Evolutionary conservation across 73 alveolate genomes (phyloP).

Genomic region (Paramecium sonneborni): DNA sequence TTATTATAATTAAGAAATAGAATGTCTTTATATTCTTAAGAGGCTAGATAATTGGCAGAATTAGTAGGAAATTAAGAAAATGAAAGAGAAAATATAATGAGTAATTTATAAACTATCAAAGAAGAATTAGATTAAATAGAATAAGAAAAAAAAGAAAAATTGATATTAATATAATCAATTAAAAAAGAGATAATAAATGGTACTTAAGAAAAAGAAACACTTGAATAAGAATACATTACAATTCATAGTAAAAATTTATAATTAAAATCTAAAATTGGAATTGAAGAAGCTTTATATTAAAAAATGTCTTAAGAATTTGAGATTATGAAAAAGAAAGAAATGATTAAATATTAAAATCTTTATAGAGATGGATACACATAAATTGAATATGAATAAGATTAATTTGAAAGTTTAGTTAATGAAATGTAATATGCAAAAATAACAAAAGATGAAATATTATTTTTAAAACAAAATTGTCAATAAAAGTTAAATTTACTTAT

Average conservation of each 20-base stretch:
- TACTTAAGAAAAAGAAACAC: neutral
- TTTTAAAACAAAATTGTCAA: neutral
- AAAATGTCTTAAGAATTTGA: neutral
- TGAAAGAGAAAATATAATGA: constrained; percentile 1
- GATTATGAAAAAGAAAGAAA: neutral
- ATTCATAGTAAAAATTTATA: neutral
- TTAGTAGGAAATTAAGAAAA: neutral
- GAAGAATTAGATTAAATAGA: constrained; percentile 26
- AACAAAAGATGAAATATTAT: neutral
- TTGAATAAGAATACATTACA: neutral
- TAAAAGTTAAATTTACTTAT: neutral
- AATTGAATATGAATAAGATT: neutral
- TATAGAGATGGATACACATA: neutral
- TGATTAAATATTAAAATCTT: neutral
- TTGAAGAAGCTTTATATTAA: neutral
- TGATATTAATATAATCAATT: neutral
- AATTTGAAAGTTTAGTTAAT: neutral
- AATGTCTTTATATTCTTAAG: constrained; percentile 27
- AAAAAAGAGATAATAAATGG: neutral
- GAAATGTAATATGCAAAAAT: neutral
- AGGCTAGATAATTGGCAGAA: neutral
- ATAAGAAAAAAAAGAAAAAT: constrained; percentile 19
- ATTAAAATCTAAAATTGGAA: neutral
- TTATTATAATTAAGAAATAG: neutral
- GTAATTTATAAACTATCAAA: neutral